Percentiles rank a stretch among this genome's conserved stretches.
These are phyloP conservation scores for Penicillium sp. DNA, from an alignment of 2,329 filamentous ascomycete species.

Conservation along the genomic window DNA sequence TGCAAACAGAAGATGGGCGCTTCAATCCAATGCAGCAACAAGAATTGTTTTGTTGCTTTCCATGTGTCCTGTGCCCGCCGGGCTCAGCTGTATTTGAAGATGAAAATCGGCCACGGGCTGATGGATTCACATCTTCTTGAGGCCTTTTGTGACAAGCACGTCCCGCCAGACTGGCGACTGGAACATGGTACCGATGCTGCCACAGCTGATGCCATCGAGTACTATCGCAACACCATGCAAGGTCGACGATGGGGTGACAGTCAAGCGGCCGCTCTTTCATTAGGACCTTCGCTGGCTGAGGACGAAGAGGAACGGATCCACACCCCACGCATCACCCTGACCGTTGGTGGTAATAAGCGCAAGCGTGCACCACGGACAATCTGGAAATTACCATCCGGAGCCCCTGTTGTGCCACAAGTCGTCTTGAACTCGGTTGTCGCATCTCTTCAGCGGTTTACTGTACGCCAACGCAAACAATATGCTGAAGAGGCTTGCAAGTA, in stretches of 20 bases:
- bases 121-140: conserved; percentile 80
- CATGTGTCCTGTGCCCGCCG: conserved; percentile 92
- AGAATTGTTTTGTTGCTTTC: conserved; percentile 93
- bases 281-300: conserved; percentile 64
- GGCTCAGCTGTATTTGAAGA: conserved; percentile 82
- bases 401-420: conserved; percentile 84
- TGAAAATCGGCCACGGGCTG: conserved; percentile 86
- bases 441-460: conserved; percentile 74
- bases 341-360: conserved; percentile 53
- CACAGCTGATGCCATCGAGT: conserved; percentile 75
- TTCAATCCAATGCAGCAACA: conserved; percentile 97
- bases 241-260: conserved; percentile 88
- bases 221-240: conserved; percentile 84
- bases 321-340: conserved; percentile 49
- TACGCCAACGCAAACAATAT: conserved; percentile 84
- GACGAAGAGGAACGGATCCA: conserved; percentile 38
- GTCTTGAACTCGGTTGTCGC: conserved; percentile 81
- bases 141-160: conserved; percentile 93
- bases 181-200: conserved; percentile 79
- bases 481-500: conserved; percentile 91
- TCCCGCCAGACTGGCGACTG: conserved; percentile 77
- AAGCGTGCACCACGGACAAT: conserved; percentile 59
- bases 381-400: conserved; percentile 92
- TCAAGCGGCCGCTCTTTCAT: conserved; percentile 71
- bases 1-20: conserved; percentile 97